Evolutionary conservation across 495 filamentous ascomycete genomes (phyloP).

Genomic region (Neurospora terricola): DNA sequence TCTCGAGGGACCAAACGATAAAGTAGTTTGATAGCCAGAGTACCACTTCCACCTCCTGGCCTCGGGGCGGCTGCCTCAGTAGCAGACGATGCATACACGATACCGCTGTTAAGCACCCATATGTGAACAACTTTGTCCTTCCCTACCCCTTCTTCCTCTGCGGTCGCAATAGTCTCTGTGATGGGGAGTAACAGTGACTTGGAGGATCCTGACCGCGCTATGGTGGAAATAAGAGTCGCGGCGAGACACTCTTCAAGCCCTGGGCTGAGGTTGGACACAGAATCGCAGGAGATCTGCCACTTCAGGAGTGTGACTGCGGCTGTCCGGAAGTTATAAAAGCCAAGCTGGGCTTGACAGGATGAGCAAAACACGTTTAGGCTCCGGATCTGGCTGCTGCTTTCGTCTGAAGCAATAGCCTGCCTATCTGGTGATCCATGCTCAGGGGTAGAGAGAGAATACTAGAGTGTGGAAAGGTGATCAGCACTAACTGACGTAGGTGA

Average conservation of each 20-base stretch:
- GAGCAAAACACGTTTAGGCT: constrained; percentile 31
- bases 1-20: constrained; percentile 37
- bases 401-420: constrained; percentile 3
- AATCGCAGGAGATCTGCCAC: constrained; percentile 26
- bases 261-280: constrained; percentile 12
- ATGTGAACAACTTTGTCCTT: constrained; percentile 29
- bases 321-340: constrained; percentile 42
- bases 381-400: not conserved
- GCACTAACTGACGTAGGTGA: constrained; percentile 16
- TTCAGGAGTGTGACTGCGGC: constrained; percentile 27
- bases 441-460: constrained; percentile 16
- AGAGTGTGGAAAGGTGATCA: constrained; percentile 6
- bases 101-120: constrained; percentile 65
- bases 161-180: constrained; percentile 3
- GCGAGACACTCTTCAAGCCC: constrained; percentile 35
- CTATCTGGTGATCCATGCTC: constrained; percentile 10
- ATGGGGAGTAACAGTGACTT: constrained; percentile 38
- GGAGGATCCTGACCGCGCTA: constrained; percentile 37
- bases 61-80: constrained; percentile 13
- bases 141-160: not conserved
- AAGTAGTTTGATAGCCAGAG: constrained; percentile 56
- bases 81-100: constrained; percentile 47
- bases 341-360: constrained; percentile 31
- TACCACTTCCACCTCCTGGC: constrained; percentile 8
- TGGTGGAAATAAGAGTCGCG: constrained; percentile 35